Evolutionary conservation across 2,329 filamentous ascomycete genomes (phyloP), one percentile per base, ranked within the genome.

Genomic region (Sclerotinia spermophila): DNA sequence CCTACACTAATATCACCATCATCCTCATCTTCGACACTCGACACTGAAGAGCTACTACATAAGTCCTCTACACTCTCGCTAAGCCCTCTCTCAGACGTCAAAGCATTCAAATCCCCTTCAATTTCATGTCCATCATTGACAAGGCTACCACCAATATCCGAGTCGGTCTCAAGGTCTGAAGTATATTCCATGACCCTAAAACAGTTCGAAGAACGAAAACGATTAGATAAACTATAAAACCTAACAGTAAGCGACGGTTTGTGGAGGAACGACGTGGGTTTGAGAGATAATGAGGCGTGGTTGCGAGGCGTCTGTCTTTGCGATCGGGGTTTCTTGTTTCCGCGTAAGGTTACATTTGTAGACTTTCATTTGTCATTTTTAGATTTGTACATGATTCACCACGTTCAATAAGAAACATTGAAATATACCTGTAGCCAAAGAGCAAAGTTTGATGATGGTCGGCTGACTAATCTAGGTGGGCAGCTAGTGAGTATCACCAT

Each of bases 301-400:
- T 30, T 42, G 8, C 13, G 51, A 66, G 27, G n/a, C 11, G 35
- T 55, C 40, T 15, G 62, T 40, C 35, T 40, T 66, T 38, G 45
- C 62, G 24, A 42, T 51, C 62, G 62, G 62, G n/a, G 17, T 42
- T 53, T 66, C 19, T 40, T 55, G n/a, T 15, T 38, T 66, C 62
- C 62, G 62, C 15, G 19, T 30, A 35, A 1, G n/a, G 13, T 62
- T n/a, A 33, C 51, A 66, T 66, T 40, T 53, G 19, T 64, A 21
- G 24, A 27, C 51, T 27, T 19, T 40, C 45, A 53, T 66, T 51
- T 38, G 15, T 38, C 33, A 35, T 38, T 53, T 64, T 53, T 51
- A 27, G 8, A 51, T 51, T 38, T n/a, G 24, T 65, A 27, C 30
- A 24, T 15, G 5, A 40, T 42, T 60, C 6, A 13, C 21, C 10